Base-by-base conservation (phyloP, 2,329 filamentous ascomycete species). In the Aureobasidium subglaciale region DNA sequence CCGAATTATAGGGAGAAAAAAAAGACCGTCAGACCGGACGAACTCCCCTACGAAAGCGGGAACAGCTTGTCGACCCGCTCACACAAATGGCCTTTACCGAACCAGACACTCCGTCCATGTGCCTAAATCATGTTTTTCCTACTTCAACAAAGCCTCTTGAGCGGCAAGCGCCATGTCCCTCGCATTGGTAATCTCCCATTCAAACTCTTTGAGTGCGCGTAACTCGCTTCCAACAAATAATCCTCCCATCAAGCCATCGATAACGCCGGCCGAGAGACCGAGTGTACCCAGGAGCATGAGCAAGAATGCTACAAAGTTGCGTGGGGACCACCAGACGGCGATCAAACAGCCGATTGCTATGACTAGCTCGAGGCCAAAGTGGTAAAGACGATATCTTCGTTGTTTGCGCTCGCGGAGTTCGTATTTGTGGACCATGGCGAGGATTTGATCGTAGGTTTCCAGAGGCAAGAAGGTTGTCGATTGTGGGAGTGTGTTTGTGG, bases 171-270 rank as follows among this genome's bases (percentile, higher is more conserved):
- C 69, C 41, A 58, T 59, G 25, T 61, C 58, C 59, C 68, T 84
- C 11, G 86, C 85, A 67, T 87, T 91, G 49, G 75, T 75, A 24
- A 97, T 85, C 71, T 99, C 93, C 87, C 90, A 96, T 68, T 93
- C 84, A 72, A 97, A 97, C 74, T 99, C 93, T 64, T 83, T 85
- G 55, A 99, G 73, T 4, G 87, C 85, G 57, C 90, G 80, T 58
- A 96, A 72, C 73, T 99, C 93, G 59, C 84, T 84, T 10, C 86
- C 85, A 57, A 96, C 86, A 68, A 99, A 99, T 46, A 97, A 70
- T 0, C 93, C 79, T 0, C 90, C 87, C 68, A 97, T 88, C 37
- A 97, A 71, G 0, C 92, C 91, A 66, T 96, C 88, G 18, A 96
- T 68, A 2, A 90, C 81, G 0, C 92, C 92, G 4, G 85, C 83